These are phyloP conservation scores for Omphalotus guepiniiformis DNA, from an alignment of 768 basidiomycete genomes.

Conservation along the genomic window DNA sequence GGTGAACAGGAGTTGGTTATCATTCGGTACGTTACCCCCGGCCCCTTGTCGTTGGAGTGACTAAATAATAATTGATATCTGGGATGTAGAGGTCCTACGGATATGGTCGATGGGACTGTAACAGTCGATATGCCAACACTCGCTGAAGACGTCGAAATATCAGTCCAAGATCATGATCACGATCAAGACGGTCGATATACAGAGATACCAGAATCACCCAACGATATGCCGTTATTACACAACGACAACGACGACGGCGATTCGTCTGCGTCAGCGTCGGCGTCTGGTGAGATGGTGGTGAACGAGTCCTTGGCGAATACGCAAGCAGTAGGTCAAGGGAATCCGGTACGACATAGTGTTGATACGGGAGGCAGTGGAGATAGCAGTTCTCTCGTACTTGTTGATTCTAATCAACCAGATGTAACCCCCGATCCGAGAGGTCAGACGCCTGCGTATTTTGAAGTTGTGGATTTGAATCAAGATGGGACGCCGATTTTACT, in stretches of 20 bases:
- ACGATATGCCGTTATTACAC: constrained; percentile 40
- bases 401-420: constrained; percentile 18
- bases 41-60: neutral
- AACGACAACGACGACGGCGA: constrained; percentile 26
- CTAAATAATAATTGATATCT: neutral
- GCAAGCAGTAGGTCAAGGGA: constrained; percentile 12
- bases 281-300: neutral
- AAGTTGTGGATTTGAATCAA: constrained; percentile 36
- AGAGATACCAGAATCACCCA: constrained; percentile 34
- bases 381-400: constrained; percentile 23
- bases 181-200: constrained; percentile 31
- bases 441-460: constrained; percentile 66
- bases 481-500: no score
- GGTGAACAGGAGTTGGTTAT: constrained; percentile 81
- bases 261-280: constrained; percentile 12
- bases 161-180: constrained; percentile 24
- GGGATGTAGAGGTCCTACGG: constrained; percentile 41
- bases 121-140: constrained; percentile 34
- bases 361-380: constrained; percentile 29
- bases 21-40: constrained; percentile 33
- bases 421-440: constrained; percentile 42
- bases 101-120: constrained; percentile 50
- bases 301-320: neutral
- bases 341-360: constrained; percentile 18
- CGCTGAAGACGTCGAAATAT: constrained; percentile 34